Percentiles rank a stretch among this genome's conserved stretches.
phyloP scores from a whole-genome alignment of 208 protist species.

The Leptomonas pyrrhocoris region DNA sequence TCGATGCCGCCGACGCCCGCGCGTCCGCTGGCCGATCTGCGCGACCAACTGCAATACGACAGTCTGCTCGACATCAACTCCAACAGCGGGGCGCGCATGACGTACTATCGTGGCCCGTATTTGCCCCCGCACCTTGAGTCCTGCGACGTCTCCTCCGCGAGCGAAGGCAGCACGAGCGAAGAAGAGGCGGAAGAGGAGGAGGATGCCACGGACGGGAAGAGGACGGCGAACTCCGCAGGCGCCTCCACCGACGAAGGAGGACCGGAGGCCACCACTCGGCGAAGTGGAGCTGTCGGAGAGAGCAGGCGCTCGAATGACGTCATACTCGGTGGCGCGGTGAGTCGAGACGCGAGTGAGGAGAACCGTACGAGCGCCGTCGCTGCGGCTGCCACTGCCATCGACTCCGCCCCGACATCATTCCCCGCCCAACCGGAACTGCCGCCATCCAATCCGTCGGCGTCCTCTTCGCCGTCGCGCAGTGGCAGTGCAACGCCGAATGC shows the following conservation, averaged over 20 bases:
- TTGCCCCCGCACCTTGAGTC: conserved; percentile 37
- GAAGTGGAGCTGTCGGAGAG: no score
- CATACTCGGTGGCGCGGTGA: neutral
- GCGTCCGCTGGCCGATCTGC: conserved; percentile 24
- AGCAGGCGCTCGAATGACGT: neutral
- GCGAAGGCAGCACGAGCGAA: conserved; percentile 2
- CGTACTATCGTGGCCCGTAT: conserved; percentile 52
- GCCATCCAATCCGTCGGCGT: neutral
- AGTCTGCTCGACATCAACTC: conserved; percentile 48
- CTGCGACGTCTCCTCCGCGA: conserved; percentile 14
- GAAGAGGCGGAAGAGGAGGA: conserved; percentile 7
- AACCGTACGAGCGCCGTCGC: neutral
- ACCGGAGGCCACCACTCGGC: no score
- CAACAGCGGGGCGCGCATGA: conserved; percentile 41
- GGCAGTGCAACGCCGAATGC: neutral
- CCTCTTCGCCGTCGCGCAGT: conserved; percentile 6
- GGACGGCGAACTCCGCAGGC: neutral
- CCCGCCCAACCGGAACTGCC: neutral
- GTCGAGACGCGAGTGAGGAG: neutral
- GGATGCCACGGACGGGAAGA: neutral
- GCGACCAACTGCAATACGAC: conserved; percentile 27
- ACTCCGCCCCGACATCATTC: neutral
- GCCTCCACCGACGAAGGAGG: no score
- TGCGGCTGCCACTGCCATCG: neutral
- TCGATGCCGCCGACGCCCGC: conserved; percentile 20